Base-by-base conservation (phyloP, 345 rosid genomes). In the Mangifera indica region DNA sequence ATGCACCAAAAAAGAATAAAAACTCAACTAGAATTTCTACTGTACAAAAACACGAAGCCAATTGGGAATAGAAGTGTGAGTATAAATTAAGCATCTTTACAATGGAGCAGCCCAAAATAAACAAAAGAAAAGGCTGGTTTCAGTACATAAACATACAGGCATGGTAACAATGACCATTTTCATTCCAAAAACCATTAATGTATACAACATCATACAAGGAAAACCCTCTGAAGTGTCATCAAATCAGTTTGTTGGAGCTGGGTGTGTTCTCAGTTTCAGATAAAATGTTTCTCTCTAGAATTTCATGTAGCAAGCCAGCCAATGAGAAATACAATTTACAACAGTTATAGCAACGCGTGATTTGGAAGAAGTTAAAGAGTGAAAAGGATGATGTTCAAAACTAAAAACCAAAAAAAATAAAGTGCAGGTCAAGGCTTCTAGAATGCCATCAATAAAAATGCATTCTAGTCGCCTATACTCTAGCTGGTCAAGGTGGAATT, bases 261-360 rank as follows among this genome's bases (percentile, higher is more conserved):
- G 67, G 37, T 13, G 2, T 45, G 37, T 44, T 26, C 58, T 29
- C 48, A 12, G 15, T 70, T 58, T 66, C 60, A 37, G 63, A 71
- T 71, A 76, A 68, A 34, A 51, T 32, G 42, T 67, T n/a, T n/a
- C 32, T 45, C 77, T 59, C 52, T 54, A 3, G 4, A 18, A 60
- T 46, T 44, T 67, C 37, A 32, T 48, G 32, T 3, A n/a, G 21
- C 37, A 34, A 77, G 69, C 72, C 42, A 44, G 34, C 71, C 68
- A 1, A 67, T 11, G 17, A n/a, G 34, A 46, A 40, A 44, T 58
- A n/a, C n/a, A n/a, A n/a, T n/a, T n/a, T n/a, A n/a, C n/a, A n/a
- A n/a, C n/a, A n/a, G n/a, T n/a, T n/a, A n/a, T 29, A 29, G 32
- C 32, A 29, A 29, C 2, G 32, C 32, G 32, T 29, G 32, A 29